Evolutionary conservation across 2,329 filamentous ascomycete species (phyloP), one percentile per base, ranked within the genome.

Genomic region (Exophiala oligosperma): DNA sequence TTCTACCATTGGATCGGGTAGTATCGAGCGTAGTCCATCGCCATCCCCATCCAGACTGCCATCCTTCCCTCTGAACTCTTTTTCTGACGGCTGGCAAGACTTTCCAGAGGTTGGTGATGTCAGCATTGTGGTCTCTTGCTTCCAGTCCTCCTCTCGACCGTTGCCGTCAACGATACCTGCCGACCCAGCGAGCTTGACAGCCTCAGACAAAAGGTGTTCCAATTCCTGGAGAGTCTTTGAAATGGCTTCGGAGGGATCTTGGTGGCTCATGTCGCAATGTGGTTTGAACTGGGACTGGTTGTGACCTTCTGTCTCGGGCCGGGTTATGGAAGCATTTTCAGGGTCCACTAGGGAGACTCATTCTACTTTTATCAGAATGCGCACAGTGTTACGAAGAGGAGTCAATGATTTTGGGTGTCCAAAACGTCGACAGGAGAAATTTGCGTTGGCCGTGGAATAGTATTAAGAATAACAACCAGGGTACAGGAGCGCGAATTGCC

Each of bases 191-290:
- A 77, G 70, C 23, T 63, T 51, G 2, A 76, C 60, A 17, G 74
- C 73, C 62, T 74, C 72, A 29, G 68, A 70, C 21, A 74, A 65
- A 11, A 74, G 65, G 40, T 60, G 58, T 58, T 74, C 72, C 24
- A 74, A 64, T 53, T 72, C 69, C 24, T 68, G 68, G 47, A 74
- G 73, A 11, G 72, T 72, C 38, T 63, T 69, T 11, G 69, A 62
- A 53, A 76, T 72, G 4, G 64, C 68, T 23, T 61, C 46, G 32
- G 60, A 57, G 23, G 58, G 49, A n/a, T 49, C 54, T 24, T 46
- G 41, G 23, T 56, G 60, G 37, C 11, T 21, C 35, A 43, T 11
- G 11, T 40, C 54, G 32, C 32, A 9, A 35, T 6, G 32, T 35
- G 32, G 17, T 35, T 35, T 9, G 9, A 35, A 2, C 9, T 9